Base-by-base conservation (phyloP, 2,329 filamentous ascomycete species). In the Hypomyces rosellus region DNA sequence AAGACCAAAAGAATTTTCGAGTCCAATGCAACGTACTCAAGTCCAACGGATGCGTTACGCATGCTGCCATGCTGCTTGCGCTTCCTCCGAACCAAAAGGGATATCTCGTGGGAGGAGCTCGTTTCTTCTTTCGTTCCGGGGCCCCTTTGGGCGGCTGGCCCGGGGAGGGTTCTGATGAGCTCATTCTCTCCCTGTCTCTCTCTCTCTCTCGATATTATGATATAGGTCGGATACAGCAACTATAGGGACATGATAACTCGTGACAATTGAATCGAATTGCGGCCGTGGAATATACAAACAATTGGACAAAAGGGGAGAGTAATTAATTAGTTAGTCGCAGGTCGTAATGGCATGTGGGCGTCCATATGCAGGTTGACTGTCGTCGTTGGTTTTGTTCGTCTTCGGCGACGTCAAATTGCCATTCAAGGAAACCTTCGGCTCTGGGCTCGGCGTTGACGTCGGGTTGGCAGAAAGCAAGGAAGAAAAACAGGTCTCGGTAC, bases 51-150 rank as follows among this genome's bases (percentile, higher is more conserved):
- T 97, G 92, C 30, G 92, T 97, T 45, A 96, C 88, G 59, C 84
- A 85, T 41, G 92, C 91, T 36, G 92, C 92, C 75, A 93, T 85
- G 66, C 89, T 95, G 64, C 88, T 93, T 46, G 92, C 90, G 66
- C 89, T 96, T 50, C 93, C 93, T 56, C 93, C 93, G 68, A 99
- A 97, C 93, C 92, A 97, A 70, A 92, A 92, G 9, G 88, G 88
- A 71, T 92, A 92, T 54, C 72, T 71, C 39, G 78, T 65, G 2
- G 71, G 57, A 33, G 59, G 65, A 55, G 41, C 54, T 38, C 65
- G 61, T 56, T 72, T 71, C 62, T 72, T 70, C 59, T 69, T 65
- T 50, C 62, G 61, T 33, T 54, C 52, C 36, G 42, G 52, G 51
- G 37, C 50, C 20, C 52, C 51, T 9, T 38, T 45, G 41, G 46